These are phyloP conservation scores for Allium fistulosum DNA, from an alignment of 106 monocot genomes.

Conservation along the genomic window DNA sequence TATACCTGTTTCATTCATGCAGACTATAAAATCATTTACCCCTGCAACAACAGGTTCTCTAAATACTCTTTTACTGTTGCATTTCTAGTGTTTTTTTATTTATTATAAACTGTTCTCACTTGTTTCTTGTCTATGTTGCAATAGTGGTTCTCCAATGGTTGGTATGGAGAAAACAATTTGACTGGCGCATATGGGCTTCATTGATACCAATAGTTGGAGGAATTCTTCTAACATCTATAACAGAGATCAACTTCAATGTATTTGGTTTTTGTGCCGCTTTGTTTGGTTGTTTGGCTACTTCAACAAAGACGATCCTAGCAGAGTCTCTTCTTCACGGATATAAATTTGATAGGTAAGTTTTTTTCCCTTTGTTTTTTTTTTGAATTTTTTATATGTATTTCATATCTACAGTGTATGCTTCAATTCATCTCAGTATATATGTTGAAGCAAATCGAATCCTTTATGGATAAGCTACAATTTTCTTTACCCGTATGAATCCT, in stretches of 20 bases:
- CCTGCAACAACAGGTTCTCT: slow-evolving; percentile 86
- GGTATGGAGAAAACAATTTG: slow-evolving; percentile 82
- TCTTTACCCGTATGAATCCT: no score
- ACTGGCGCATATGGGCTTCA: slow-evolving; percentile 84
- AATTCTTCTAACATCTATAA: slow-evolving; percentile 79
- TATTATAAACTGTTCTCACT: neutral
- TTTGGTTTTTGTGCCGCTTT: slow-evolving; percentile 93
- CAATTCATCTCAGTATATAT: no score
- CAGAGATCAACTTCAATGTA: slow-evolving; percentile 83
- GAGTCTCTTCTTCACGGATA: slow-evolving; percentile 97
- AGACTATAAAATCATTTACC: slow-evolving; percentile 94
- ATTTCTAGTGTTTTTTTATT: neutral
- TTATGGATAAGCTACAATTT: no score
- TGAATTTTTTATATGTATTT: no score
- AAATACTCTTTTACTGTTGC: neutral
- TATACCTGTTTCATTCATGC: slow-evolving; percentile 94
- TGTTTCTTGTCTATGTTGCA: slow-evolving; percentile 2
- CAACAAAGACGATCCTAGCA: slow-evolving; percentile 95
- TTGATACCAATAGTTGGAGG: slow-evolving; percentile 94
- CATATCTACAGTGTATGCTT: no score
- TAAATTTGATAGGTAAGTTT: slow-evolving; percentile 39
- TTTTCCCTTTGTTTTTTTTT: no score
- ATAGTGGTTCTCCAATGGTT: slow-evolving; percentile 91
- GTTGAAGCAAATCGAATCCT: no score
- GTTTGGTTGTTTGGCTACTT: slow-evolving; percentile 93